Percentiles rank a stretch among this genome's conserved stretches.
Evolutionary conservation across 495 filamentous ascomycete species (phyloP).

Genomic region (Bathelium albidoporum): DNA sequence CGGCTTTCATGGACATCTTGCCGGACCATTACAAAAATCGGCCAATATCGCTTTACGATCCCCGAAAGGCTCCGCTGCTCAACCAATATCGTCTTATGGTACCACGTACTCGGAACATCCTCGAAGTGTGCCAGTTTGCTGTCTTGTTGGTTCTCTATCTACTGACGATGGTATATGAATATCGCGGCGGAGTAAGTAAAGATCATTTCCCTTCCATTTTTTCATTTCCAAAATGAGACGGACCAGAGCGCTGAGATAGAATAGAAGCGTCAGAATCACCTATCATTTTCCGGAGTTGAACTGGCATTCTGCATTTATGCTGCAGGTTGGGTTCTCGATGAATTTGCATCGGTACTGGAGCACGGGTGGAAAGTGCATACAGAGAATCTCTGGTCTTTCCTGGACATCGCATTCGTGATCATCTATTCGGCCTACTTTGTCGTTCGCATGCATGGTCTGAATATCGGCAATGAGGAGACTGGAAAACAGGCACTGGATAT

Average conservation of each 20-base stretch:
- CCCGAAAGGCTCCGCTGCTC: conserved; percentile 50
- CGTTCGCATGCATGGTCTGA: conserved; percentile 49
- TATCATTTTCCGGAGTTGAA: conserved; percentile 43
- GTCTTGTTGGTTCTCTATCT: conserved; percentile 51
- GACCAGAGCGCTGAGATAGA: neutral
- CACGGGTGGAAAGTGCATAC: conserved; percentile 69
- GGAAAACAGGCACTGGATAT: conserved; percentile 55
- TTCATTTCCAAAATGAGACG: neutral
- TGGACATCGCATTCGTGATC: conserved; percentile 55
- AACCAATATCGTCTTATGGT: conserved; percentile 70
- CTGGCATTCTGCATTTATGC: conserved; percentile 53
- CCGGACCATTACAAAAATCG: conserved; percentile 65
- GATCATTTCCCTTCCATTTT: neutral
- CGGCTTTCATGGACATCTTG: conserved; percentile 57
- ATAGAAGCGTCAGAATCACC: conserved; percentile 13
- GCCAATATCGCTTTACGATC: conserved; percentile 60
- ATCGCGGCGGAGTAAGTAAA: conserved; percentile 25
- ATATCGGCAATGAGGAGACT: conserved; percentile 28
- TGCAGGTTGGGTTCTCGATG: conserved; percentile 61
- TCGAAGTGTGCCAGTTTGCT: conserved; percentile 59
- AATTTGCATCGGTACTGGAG: conserved; percentile 59
- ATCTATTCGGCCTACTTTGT: conserved; percentile 53
- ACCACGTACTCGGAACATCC: conserved; percentile 54
- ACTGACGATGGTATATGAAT: conserved; percentile 51
- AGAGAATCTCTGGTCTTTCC: conserved; percentile 69